A percentile compares a stretch with the other conserved stretches of the same genome.
Conservation (phyloP, 1,284 basidiomycete genomes). For the Meripilus lineatus region DNA sequence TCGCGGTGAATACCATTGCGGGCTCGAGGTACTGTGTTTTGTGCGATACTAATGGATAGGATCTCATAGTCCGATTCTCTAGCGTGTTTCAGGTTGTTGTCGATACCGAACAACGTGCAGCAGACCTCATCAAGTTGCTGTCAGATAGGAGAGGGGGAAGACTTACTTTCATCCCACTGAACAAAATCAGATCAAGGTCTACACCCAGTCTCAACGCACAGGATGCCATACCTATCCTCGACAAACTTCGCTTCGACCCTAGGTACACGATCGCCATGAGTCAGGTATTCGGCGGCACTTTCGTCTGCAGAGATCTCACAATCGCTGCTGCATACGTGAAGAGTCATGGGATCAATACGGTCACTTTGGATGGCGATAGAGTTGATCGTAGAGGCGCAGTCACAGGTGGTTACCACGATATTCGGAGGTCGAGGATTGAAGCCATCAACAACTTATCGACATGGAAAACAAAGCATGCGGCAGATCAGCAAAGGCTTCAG, state of each 20-base stretch:
- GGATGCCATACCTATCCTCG: conserved; percentile 86
- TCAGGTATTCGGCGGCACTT: conserved; percentile 98
- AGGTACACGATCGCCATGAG: conserved; percentile 82
- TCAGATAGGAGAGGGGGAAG: conserved; percentile 88
- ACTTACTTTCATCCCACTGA: conserved; percentile 98
- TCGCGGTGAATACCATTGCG: conserved; percentile 90
- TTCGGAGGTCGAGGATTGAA: conserved; percentile 86
- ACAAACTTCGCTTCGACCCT: conserved; percentile 79
- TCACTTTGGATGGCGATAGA: conserved; percentile 96
- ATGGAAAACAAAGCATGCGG: conserved; percentile 74
- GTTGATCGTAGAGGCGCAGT: conserved; percentile 95
- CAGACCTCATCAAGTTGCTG: conserved; percentile 87
- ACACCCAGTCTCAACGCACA: conserved; percentile 68
- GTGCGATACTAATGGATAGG: not conserved
- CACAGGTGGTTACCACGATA: conserved; percentile 95
- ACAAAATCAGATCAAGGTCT: conserved; percentile 85
- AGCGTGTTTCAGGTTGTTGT: conserved; percentile 98
- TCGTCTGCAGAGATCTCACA: conserved; percentile 89
- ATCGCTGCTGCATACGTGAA: conserved; percentile 94
- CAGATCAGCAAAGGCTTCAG: conserved; percentile 57
- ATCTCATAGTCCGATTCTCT: not conserved
- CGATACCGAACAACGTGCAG: conserved; percentile 91
- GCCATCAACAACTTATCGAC: conserved; percentile 74
- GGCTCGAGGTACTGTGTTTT: conserved; percentile 70
- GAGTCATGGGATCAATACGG: conserved; percentile 92